Evolutionary conservation across 2,329 filamentous ascomycete genomes (phyloP), one percentile per base, ranked within the genome.

Genomic region (Xylaria digitata): DNA sequence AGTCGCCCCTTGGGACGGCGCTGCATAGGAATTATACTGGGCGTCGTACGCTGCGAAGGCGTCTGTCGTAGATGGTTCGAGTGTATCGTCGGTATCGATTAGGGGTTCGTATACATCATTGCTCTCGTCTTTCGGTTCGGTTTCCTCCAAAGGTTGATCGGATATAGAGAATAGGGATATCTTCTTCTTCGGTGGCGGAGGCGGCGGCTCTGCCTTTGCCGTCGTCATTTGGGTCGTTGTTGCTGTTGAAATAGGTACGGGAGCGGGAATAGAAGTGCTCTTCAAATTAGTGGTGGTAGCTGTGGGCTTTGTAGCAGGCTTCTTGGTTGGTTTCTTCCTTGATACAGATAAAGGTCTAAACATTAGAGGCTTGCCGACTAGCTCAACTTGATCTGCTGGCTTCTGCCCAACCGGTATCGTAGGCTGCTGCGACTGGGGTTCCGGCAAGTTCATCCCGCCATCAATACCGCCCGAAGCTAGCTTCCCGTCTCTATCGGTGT

Each of bases 341-440:
- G 90, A 88, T 15, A 97, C 94, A 0, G 94, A 97, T 43, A 97
- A 82, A 3, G 95, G 95, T 76, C 90, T 92, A 79, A 98, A 97
- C 88, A 93, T 92, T 78, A 94, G 87, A 13, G 93, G 88, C 73
- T 94, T 96, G 21, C 92, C 92, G 1, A 90, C 86, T 15, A 92
- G 80, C 79, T 92, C 90, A 17, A 91, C 85, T 65, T 90, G 87
- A 1, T 86, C 83, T n/a, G 85, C 85, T 30, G 85, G 79, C 74
- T 88, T 88, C 73, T 88, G 84, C 48, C 85, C 85, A 13, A 82
- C 82, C 1, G 85, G 84, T 72, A 87, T 85, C 37, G 82, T 80
- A n/a, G 85, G 84, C 52, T 80, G 80, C 19, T 79, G 74, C 21
- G 73, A 72, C 67, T 80, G 82, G 9, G 83, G 81, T n/a, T 82